These are phyloP conservation scores for Neofusicoccum laricinum DNA, from an alignment of 2,329 filamentous ascomycete genomes.

Conservation along the genomic window DNA sequence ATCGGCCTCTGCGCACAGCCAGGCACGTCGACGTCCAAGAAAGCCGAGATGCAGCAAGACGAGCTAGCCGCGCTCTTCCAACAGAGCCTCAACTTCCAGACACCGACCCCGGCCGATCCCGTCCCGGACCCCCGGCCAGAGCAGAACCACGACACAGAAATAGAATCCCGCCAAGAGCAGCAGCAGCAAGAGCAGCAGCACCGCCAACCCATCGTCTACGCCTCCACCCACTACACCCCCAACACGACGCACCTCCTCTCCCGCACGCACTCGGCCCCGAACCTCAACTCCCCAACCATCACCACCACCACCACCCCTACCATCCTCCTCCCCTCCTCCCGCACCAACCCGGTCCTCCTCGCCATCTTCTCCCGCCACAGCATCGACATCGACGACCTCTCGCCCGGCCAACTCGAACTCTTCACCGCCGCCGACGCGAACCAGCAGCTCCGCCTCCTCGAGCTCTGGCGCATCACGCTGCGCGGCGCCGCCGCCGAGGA, in stretches of 20 bases:
- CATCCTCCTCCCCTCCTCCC: constrained; percentile 29
- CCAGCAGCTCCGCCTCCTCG: constrained; percentile 71
- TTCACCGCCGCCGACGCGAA: constrained; percentile 72
- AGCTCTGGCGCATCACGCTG: constrained; percentile 78
- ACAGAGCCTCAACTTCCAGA: constrained; percentile 53
- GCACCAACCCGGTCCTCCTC: constrained; percentile 41
- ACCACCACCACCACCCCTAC: neutral
- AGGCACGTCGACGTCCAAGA: constrained; percentile 30
- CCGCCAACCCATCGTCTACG: constrained; percentile 61
- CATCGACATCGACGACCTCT: constrained; percentile 67
- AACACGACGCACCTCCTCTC: constrained; percentile 63
- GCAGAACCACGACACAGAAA: constrained; percentile 21
- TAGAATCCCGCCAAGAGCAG: neutral
- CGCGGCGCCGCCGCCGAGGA: constrained; percentile 56
- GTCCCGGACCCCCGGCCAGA: constrained; percentile 19
- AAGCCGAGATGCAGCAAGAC: constrained; percentile 67
- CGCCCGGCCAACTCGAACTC: constrained; percentile 71
- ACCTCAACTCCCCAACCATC: constrained; percentile 19
- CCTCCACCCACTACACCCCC: constrained; percentile 77
- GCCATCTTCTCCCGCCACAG: constrained; percentile 62
- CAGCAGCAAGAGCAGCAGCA: constrained; percentile 24
- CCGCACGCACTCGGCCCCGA: constrained; percentile 17
- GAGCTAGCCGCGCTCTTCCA: constrained; percentile 81
- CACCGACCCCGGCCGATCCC: constrained; percentile 8
- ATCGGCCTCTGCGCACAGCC: constrained; percentile 36